Evolutionary conservation across 2,329 filamentous ascomycete genomes (phyloP), one percentile per base, ranked within the genome.

Genomic region (Curvularia eragrostidis): DNA sequence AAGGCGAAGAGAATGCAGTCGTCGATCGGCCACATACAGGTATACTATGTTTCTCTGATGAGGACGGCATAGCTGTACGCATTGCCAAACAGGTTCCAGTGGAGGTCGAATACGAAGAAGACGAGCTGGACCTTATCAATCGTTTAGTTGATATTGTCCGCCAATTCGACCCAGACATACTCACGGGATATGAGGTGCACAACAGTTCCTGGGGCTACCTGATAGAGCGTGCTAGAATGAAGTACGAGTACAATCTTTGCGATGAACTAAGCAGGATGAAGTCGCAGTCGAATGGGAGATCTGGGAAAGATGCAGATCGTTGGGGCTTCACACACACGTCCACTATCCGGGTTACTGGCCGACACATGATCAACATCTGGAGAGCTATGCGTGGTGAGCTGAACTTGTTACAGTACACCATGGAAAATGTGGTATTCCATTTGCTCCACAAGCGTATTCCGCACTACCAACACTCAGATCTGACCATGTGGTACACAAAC

Each of bases 291-390:
- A 89, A 93, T 72, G 91, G 92, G 2, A 86, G 89, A 53, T 93
- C 93, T 70, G 91, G 91, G 19, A 96, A 91, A 75, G 91, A 96
- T 23, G 87, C 87, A 48, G 93, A 97, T 74, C 85, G 87, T 63
- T 98, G 94, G 94, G 94, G 93, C 0, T 97, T 96, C 80, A 95
- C 92, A 62, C 93, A 93, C 52, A 96, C 93, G 0, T 97, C 93
- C 2, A 94, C 91, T 2, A 93, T 98, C 65, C 88, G 88, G 55
- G 86, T 99, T n/a, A 97, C 93, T 0, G 95, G 95, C 5, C 85
- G 95, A 60, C 94, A 98, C 73, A 92, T 96, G 83, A 93, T 99
- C 79, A 98, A 98, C 67, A 90, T 98, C 44, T 98, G 95, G 93
- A 86, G 94, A 67, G 93, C 93, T 0, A 97, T 99, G 93, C 86